These are phyloP conservation scores for Aspergillus sp. DNA, from an alignment of 2,329 filamentous ascomycete genomes.

Conservation along the genomic window DNA sequence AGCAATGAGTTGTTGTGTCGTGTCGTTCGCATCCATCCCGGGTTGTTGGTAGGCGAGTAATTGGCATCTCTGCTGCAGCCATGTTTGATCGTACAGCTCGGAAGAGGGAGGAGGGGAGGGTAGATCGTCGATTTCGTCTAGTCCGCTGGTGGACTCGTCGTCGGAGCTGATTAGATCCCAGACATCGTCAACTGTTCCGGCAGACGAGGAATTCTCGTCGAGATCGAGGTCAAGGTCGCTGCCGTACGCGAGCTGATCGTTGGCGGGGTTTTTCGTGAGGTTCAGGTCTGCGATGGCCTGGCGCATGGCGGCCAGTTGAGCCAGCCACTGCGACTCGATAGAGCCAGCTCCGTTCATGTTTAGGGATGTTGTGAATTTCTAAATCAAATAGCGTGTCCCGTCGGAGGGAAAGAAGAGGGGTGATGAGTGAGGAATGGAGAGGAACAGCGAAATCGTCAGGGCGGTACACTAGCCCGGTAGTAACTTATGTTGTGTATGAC, in stretches of 20 bases:
- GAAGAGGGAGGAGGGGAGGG: constrained; percentile 29
- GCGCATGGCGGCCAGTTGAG: constrained; percentile 82
- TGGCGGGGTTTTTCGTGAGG: constrained; percentile 50
- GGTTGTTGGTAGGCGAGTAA: constrained; percentile 64
- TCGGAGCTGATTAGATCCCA: constrained; percentile 88
- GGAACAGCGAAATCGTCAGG: neutral
- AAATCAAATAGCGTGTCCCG: neutral
- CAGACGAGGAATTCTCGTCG: constrained; percentile 62
- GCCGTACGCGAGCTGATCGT: constrained; percentile 48
- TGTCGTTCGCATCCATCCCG: constrained; percentile 66
- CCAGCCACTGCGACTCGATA: constrained; percentile 70
- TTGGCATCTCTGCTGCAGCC: constrained; percentile 71
- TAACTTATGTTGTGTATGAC: neutral
- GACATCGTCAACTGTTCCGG: constrained; percentile 71
- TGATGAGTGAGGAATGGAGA: neutral
- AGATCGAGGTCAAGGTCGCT: constrained; percentile 57
- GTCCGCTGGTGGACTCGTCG: constrained; percentile 67
- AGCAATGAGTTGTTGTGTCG: constrained; percentile 75
- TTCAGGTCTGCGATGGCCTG: constrained; percentile 75
- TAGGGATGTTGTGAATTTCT: constrained; percentile 2
- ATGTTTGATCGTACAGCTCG: constrained; percentile 57
- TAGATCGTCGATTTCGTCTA: constrained; percentile 54
- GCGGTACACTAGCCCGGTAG: neutral
- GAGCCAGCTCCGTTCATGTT: constrained; percentile 18
- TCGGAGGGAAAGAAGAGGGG: neutral